phyloP scores from a whole-genome alignment of 2,329 filamentous ascomycete genomes.

The Niveomyces coronatus region DNA sequence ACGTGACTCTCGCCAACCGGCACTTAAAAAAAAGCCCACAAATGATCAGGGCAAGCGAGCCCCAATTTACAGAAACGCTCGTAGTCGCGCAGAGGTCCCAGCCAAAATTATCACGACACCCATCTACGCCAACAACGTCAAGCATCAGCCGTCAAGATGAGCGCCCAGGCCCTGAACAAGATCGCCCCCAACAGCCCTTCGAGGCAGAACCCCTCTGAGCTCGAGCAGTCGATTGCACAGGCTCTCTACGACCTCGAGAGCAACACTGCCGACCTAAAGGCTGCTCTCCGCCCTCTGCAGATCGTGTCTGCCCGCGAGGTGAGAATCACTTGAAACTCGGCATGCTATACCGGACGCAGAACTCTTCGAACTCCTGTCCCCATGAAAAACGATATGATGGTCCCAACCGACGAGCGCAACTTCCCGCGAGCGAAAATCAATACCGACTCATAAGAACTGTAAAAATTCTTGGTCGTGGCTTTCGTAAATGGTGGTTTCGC shows the following conservation, averaged over 20 bases:
- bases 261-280: slow-evolving; percentile 97
- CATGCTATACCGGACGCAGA: slow-evolving; percentile 10
- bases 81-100: slow-evolving; percentile 22
- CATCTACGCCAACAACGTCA: slow-evolving; percentile 22
- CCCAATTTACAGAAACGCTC: slow-evolving; percentile 29
- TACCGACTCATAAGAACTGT: neutral
- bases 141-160: slow-evolving; percentile 45
- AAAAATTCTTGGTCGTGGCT: slow-evolving; percentile 3
- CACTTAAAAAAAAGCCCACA: slow-evolving; percentile 7
- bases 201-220: slow-evolving; percentile 90
- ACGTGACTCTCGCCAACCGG: slow-evolving; percentile 2
- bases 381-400: slow-evolving; percentile 18
- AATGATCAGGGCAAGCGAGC: slow-evolving; percentile 26
- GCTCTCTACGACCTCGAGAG: slow-evolving; percentile 98
- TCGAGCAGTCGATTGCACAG: slow-evolving; percentile 92
- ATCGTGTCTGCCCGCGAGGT: slow-evolving; percentile 99
- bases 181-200: slow-evolving; percentile 96
- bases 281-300: slow-evolving; percentile 91
- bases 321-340: slow-evolving; percentile 48
- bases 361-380: slow-evolving; percentile 35
- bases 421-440: slow-evolving; percentile 4
- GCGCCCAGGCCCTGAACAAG: slow-evolving; percentile 79
- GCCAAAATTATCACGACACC: slow-evolving; percentile 16
- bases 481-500: slow-evolving; percentile 13
- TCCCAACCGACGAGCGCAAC: slow-evolving; percentile 6